These are phyloP conservation scores for Pseudomassariella vexata DNA, from an alignment of 2,329 filamentous ascomycete genomes.

Conservation along the genomic window DNA sequence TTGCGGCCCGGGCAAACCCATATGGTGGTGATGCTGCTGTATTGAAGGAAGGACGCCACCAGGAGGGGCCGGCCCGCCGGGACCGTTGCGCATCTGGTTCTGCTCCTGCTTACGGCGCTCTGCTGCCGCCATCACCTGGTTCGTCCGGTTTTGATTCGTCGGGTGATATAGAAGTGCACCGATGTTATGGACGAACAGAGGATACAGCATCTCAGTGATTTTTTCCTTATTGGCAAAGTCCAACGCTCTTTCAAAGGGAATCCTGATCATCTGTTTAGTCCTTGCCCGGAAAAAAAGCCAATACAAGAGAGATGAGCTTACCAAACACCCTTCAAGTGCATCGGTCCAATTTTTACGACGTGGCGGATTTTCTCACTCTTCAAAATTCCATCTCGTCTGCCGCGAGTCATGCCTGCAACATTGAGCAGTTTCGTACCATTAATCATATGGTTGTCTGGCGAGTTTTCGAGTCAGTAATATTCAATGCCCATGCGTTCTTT, in stretches of 20 bases:
- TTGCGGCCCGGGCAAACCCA: conserved; percentile 51
- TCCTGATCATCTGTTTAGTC: conserved; percentile 52
- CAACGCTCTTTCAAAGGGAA: conserved; percentile 93
- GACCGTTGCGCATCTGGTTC: conserved; percentile 57
- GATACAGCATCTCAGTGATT: conserved; percentile 92
- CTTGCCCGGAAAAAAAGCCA: no score
- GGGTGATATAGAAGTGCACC: conserved; percentile 90
- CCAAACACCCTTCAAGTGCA: conserved; percentile 98
- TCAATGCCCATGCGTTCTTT: no score
- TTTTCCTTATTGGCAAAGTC: conserved; percentile 99
- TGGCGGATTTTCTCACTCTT: conserved; percentile 97
- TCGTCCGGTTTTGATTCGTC: conserved; percentile 75
- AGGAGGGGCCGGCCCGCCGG: conserved; percentile 39
- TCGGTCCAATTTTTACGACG: conserved; percentile 97
- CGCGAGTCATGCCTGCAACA: conserved; percentile 96
- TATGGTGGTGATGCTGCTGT: conserved; percentile 59
- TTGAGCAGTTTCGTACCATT: conserved; percentile 97
- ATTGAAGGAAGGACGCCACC: conserved; percentile 56
- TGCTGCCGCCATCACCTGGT: conserved; percentile 80
- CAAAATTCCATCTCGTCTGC: conserved; percentile 88
- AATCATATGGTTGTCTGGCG: conserved; percentile 75
- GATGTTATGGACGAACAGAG: conserved; percentile 96
- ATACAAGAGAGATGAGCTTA: conserved; percentile 43
- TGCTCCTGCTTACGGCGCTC: conserved; percentile 71
- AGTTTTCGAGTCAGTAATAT: conserved; percentile 24